Evolutionary conservation across 2,329 filamentous ascomycete genomes (phyloP), one percentile per base, ranked within the genome.

Genomic region (Zasmidium citrigriseum): DNA sequence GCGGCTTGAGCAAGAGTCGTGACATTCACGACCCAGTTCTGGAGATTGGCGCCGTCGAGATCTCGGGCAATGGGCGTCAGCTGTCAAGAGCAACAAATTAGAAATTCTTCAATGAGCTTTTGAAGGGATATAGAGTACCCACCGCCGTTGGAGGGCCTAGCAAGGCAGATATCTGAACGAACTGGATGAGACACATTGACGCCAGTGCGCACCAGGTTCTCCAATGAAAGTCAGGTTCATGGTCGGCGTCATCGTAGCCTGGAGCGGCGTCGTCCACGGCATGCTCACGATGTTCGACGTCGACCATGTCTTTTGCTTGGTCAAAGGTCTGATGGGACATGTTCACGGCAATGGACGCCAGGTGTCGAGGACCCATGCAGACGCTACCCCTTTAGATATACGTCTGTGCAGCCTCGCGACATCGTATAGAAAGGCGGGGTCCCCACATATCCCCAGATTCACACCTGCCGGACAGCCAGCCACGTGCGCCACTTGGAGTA

Each of bases 1-100:
- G 59, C 58, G 14, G 63, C 61, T 55, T 65, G 63, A 10, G 61
- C 58, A 2, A 63, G 48, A 3, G 61, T 55, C 5, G 61, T 48
- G 5, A 54, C 51, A 29, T 63, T 65, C 2, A 58, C 58, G 14
- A 65, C 52, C 63, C 61, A 65, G 11, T 54, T 59, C 52, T 65
- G 48, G 14, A 34, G 21, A 24, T 45, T n/a, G 3, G 49, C 41
- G 22, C 46, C 52, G 11, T 57, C 21, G 27, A 63, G 34, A 41
- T 57, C 49, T 24, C 34, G 21, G 24, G 53, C 63, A 16, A 63
- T 61, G 54, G 48, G 41, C 4, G 46, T 20, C 16, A 63, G 60
- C 49, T 63, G 22, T 3, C 18, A 22, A 29, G 27, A 14, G 27
- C 27, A 29, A 14, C 27, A 29, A 14, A 29, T 29, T 29, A 7